phyloP scores from a whole-genome alignment of 1,139 yeast species.

The Blastobotrys capitulatus region DNA sequence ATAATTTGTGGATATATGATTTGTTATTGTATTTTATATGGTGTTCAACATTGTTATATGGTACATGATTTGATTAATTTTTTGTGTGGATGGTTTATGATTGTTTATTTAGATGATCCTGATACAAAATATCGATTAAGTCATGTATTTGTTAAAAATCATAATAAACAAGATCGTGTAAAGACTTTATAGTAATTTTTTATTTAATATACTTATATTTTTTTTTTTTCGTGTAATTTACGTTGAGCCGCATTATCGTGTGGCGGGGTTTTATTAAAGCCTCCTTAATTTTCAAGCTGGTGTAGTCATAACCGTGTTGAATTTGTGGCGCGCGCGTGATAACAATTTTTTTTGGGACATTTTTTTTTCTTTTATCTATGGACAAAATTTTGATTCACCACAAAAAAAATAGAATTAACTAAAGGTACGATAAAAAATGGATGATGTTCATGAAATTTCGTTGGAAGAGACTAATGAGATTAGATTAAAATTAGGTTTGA shows the following conservation, averaged over 20 bases:
- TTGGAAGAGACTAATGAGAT: slow-evolving; percentile 36
- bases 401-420: no score
- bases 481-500: slow-evolving; percentile 33
- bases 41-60: slow-evolving; percentile 33
- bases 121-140: slow-evolving; percentile 4
- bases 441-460: slow-evolving; percentile 20
- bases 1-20: slow-evolving; percentile 23
- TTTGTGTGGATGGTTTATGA: slow-evolving; percentile 26
- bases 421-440: neutral
- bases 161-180: neutral
- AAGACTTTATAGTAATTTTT: neutral
- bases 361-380: no score
- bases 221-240: neutral
- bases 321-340: no score
- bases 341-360: no score
- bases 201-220: neutral
- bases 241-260: neutral
- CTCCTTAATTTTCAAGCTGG: no score
- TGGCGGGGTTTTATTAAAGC: no score
- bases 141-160: neutral
- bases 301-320: no score
- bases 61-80: slow-evolving; percentile 32
- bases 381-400: no score
- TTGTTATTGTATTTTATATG: slow-evolving; percentile 29
- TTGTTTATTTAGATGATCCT: slow-evolving; percentile 18